A percentile compares a stretch with the other conserved stretches of the same genome.
phyloP scores from a whole-genome alignment of 805 yeast species.

The Starmerella floricola region DNA sequence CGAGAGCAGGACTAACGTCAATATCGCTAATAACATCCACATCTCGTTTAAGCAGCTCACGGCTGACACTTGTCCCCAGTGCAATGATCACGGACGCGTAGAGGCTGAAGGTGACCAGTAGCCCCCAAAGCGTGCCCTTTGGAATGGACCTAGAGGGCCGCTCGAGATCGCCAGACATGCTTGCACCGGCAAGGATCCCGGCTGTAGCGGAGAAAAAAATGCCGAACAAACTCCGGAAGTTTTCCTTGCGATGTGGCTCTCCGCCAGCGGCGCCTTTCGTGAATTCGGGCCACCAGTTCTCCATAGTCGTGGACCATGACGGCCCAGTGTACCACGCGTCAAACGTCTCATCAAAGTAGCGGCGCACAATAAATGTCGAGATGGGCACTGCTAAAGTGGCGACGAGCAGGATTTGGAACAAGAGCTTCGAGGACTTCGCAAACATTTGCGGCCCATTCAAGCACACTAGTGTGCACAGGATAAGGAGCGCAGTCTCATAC shows the following conservation, averaged over 20 bases:
- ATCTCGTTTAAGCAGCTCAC: slow-evolving; percentile 63
- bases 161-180: slow-evolving; percentile 89
- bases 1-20: slow-evolving; percentile 51
- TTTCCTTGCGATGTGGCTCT: slow-evolving; percentile 47
- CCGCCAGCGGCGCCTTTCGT: slow-evolving; percentile 93
- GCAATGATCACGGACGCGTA: slow-evolving; percentile 73
- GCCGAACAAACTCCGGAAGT: slow-evolving; percentile 77
- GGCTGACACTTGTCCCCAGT: slow-evolving; percentile 68
- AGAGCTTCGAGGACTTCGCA: slow-evolving; percentile 64
- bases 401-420: slow-evolving; percentile 52
- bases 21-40: slow-evolving; percentile 78
- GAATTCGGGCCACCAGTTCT: slow-evolving; percentile 65
- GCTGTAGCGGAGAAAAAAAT: slow-evolving; percentile 97
- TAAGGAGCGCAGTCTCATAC: slow-evolving; percentile 60
- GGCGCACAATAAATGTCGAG: slow-evolving; percentile 53
- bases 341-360: slow-evolving; percentile 34
- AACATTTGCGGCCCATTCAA: slow-evolving; percentile 71
- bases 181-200: slow-evolving; percentile 96
- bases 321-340: slow-evolving; percentile 53
- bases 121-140: slow-evolving; percentile 80
- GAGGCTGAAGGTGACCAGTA: slow-evolving; percentile 60
- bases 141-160: slow-evolving; percentile 87
- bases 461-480: slow-evolving; percentile 63
- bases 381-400: slow-evolving; percentile 76
- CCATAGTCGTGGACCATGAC: slow-evolving; percentile 50